Conservation (phyloP, 2,329 filamentous ascomycete genomes). For the Podosphaera xanthii region DNA sequence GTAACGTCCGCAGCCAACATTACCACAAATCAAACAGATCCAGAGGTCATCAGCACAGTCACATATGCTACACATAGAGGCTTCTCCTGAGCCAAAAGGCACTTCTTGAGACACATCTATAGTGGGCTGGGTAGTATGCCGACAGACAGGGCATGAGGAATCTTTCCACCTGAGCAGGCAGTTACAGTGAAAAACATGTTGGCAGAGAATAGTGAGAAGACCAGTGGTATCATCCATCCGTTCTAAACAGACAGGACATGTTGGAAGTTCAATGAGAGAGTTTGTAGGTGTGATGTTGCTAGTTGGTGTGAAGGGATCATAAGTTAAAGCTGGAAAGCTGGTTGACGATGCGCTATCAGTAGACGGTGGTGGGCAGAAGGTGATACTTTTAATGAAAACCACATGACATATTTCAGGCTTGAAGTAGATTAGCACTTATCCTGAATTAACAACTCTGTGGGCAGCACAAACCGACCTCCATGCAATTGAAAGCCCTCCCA, state of each 20-base stretch:
- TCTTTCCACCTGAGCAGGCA: conserved; percentile 94
- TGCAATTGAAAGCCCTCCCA: conserved; percentile 75
- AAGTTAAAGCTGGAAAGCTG: conserved; percentile 32
- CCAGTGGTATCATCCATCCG: conserved; percentile 97
- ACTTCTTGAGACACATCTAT: conserved; percentile 23
- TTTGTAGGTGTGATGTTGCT: conserved; percentile 41
- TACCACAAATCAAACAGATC: conserved; percentile 88
- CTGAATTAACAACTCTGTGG: neutral
- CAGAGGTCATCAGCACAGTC: conserved; percentile 65
- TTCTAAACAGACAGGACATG: conserved; percentile 88
- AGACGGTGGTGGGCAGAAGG: conserved; percentile 35
- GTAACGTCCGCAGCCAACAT: conserved; percentile 82
- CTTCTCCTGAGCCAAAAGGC: conserved; percentile 36
- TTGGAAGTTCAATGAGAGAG: conserved; percentile 72
- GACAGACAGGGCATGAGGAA: conserved; percentile 79
- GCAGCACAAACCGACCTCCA: conserved; percentile 42
- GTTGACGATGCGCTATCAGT: conserved; percentile 46
- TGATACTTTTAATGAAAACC: conserved; percentile 81
- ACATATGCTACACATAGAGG: conserved; percentile 62
- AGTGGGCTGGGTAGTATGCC: conserved; percentile 46
- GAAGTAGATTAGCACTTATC: conserved; percentile 7
- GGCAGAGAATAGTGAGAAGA: conserved; percentile 82
- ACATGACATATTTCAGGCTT: conserved; percentile 86
- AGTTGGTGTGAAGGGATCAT: conserved; percentile 35
- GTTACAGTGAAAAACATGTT: conserved; percentile 92